These are phyloP conservation scores for Sphagnum contortum DNA, from an alignment of 225 moss, liverwort and hornwort species.

Conservation along the genomic window DNA sequence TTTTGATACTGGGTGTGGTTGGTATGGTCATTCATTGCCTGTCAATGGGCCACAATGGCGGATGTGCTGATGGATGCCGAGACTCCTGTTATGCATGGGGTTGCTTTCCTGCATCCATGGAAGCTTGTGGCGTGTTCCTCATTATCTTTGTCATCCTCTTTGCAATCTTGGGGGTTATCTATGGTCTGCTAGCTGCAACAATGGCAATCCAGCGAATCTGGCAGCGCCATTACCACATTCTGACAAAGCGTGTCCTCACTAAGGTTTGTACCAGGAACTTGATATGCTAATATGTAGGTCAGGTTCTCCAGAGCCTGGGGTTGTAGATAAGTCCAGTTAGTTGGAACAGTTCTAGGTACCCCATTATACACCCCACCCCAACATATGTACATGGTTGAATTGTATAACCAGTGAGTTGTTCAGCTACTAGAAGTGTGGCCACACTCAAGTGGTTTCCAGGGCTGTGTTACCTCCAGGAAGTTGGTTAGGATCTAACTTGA, in stretches of 20 bases:
- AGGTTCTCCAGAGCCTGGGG: too few relatives aligned
- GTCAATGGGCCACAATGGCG: slow-evolving; percentile 24
- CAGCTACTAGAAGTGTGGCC: too few relatives aligned
- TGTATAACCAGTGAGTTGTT: too few relatives aligned
- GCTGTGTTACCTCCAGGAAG: too few relatives aligned
- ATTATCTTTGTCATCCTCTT: slow-evolving; percentile 29
- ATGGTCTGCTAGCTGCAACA: slow-evolving; percentile 33
- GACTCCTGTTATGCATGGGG: slow-evolving; percentile 31
- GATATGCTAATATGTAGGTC: neutral
- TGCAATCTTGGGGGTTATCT: slow-evolving; percentile 28
- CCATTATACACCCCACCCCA: too few relatives aligned
- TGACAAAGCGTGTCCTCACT: slow-evolving; percentile 14
- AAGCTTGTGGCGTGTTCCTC: slow-evolving; percentile 28
- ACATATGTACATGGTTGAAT: too few relatives aligned
- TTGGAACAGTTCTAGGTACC: too few relatives aligned
- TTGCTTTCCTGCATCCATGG: slow-evolving; percentile 34
- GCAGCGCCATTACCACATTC: slow-evolving; percentile 20
- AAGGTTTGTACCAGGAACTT: slow-evolving; percentile 1
- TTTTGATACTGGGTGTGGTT: slow-evolving; percentile 27
- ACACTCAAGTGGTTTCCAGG: too few relatives aligned
- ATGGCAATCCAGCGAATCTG: slow-evolving; percentile 19
- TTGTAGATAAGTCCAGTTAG: too few relatives aligned
- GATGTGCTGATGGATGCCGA: slow-evolving; percentile 25
- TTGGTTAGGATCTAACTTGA: too few relatives aligned
- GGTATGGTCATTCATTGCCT: slow-evolving; percentile 31